These are phyloP conservation scores for Saccharomycopsis sp. DNA, from an alignment of 805 yeast species.

Conservation along the genomic window DNA sequence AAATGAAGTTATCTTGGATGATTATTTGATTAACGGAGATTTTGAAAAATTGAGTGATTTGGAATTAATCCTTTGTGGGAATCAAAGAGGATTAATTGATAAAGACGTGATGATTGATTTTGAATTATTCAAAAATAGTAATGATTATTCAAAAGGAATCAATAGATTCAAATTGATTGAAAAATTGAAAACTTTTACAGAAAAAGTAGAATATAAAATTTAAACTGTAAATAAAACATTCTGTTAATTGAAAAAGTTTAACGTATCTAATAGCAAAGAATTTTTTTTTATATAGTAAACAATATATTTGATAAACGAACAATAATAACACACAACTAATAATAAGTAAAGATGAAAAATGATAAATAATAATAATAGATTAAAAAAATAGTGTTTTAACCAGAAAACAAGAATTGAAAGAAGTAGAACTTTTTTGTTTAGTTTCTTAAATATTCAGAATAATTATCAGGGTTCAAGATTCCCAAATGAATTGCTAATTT, in stretches of 20 bases:
- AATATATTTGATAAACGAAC: too few relatives aligned
- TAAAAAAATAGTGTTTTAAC: not conserved
- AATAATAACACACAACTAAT: not conserved
- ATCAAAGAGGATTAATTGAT: conserved; percentile 12
- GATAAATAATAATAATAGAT: not conserved
- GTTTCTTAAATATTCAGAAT: conserved; percentile 4
- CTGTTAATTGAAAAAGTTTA: not conserved
- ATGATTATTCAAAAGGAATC: conserved; percentile 8
- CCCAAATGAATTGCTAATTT: conserved; percentile 14
- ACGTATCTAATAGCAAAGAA: too few relatives aligned
- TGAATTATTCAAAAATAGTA: conserved; percentile 3
- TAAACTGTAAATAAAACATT: too few relatives aligned
- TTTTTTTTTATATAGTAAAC: not conserved
- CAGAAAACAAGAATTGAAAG: not conserved
- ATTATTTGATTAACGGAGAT: conserved; percentile 10
- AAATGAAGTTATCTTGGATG: conserved; percentile 13
- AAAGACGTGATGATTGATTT: conserved; percentile 1
- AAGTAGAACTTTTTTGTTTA: not conserved
- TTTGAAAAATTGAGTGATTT: conserved; percentile 7
- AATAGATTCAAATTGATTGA: not conserved
- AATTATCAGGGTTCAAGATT: conserved; percentile 15
- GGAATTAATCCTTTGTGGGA: conserved; percentile 12
- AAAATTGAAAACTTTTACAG: conserved; percentile 5
- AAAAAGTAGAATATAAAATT: not conserved
- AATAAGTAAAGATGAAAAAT: not conserved